These are phyloP conservation scores for Hawksworthiomyces lignivorus DNA, from an alignment of 2,329 filamentous ascomycete species.

Conservation along the genomic window DNA sequence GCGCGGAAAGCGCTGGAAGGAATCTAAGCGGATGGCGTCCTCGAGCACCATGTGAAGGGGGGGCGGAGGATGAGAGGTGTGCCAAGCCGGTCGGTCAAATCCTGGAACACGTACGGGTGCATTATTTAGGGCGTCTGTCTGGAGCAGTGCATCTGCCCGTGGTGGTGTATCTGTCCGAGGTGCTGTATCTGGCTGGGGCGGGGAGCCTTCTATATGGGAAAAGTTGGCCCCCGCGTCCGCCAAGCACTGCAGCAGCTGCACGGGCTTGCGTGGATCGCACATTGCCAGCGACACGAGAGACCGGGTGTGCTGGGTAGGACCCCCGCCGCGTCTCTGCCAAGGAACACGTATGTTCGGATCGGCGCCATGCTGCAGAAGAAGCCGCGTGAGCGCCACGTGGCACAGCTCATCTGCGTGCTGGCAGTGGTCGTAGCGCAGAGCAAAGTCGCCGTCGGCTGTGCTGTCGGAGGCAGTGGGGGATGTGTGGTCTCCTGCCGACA, in stretches of 20 bases:
- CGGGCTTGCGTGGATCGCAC: conserved; percentile 4
- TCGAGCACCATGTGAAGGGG: conserved; percentile 2
- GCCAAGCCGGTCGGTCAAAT: too few species aligned
- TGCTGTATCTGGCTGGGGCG: too few species aligned
- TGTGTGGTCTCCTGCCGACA: too few species aligned
- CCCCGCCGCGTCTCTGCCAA: too few species aligned
- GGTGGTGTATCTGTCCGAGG: too few species aligned
- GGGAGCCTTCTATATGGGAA: neutral
- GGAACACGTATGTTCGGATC: too few species aligned
- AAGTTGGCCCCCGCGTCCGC: conserved; percentile 7
- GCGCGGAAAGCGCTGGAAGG: conserved; percentile 6
- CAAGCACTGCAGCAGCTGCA: conserved; percentile 10
- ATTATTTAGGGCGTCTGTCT: too few species aligned
- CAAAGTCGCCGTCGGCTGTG: neutral
- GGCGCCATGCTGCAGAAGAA: conserved; percentile 6
- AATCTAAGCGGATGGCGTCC: conserved; percentile 4
- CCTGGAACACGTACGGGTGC: too few species aligned
- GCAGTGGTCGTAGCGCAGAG: conserved; percentile 10
- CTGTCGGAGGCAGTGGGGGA: neutral
- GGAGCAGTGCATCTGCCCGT: too few species aligned
- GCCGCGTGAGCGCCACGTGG: conserved; percentile 2
- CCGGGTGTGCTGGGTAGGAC: too few species aligned
- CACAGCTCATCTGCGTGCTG: conserved; percentile 7
- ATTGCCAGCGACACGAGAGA: conserved; percentile 6
- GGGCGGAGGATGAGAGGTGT: too few species aligned